Evolutionary conservation across 1,284 basidiomycete species (phyloP).

Genomic region (Chalciporus sp.): DNA sequence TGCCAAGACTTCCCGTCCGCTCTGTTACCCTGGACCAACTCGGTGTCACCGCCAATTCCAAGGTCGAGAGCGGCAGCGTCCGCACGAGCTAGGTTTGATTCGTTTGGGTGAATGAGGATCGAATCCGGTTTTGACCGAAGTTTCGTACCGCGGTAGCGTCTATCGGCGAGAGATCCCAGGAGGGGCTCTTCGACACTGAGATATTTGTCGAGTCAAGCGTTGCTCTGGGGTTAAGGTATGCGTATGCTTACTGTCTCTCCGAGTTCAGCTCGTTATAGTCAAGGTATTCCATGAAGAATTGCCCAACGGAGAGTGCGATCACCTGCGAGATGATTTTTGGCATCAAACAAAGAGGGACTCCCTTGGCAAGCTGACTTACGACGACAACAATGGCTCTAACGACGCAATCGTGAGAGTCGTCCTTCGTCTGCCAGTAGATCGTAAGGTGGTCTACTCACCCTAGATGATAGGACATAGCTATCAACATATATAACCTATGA

Average conservation of each 20-base stretch:
- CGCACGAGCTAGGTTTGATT: slow-evolving; percentile 65
- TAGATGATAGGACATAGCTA: slow-evolving; percentile 67
- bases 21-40: slow-evolving; percentile 38
- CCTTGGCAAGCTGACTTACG: slow-evolving; percentile 38
- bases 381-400: slow-evolving; percentile 55
- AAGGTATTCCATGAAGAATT: slow-evolving; percentile 56
- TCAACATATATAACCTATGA: slow-evolving; percentile 66
- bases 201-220: background rate
- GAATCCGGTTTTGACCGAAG: slow-evolving; percentile 55
- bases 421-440: background rate
- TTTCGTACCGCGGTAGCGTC: slow-evolving; percentile 22
- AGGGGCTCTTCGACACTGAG: slow-evolving; percentile 37
- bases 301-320: slow-evolving; percentile 53
- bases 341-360: background rate
- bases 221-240: background rate
- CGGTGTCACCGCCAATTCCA: slow-evolving; percentile 48
- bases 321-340: slow-evolving; percentile 38
- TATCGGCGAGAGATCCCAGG: slow-evolving; percentile 29
- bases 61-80: slow-evolving; percentile 58
- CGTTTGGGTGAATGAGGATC: slow-evolving; percentile 62
- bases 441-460: slow-evolving; percentile 46
- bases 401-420: slow-evolving; percentile 4
- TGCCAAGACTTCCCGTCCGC: slow-evolving; percentile 41
- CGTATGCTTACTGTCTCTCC: slow-evolving; percentile 18
- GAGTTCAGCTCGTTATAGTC: slow-evolving; percentile 33